These are phyloP conservation scores for Theileria sp. DNA, from an alignment of 169 alveolate genomes.

Conservation along the genomic window DNA sequence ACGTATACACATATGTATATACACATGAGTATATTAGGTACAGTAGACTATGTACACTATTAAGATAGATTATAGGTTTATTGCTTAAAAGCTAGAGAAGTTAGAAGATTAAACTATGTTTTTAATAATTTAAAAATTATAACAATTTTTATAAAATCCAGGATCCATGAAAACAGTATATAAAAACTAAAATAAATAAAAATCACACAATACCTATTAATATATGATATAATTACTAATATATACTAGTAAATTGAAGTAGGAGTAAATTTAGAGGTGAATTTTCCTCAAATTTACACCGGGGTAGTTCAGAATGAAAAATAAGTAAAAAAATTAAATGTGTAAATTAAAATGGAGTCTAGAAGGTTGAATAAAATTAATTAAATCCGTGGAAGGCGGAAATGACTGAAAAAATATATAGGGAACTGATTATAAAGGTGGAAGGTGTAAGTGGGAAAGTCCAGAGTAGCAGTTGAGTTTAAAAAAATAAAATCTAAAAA, in stretches of 20 bases:
- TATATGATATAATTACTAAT: background rate
- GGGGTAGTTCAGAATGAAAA: background rate
- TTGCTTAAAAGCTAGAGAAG: too few species aligned
- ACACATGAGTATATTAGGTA: background rate
- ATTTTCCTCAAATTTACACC: background rate
- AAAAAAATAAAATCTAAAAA: background rate
- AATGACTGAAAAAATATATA: background rate
- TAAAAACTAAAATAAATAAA: too few species aligned
- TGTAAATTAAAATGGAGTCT: background rate
- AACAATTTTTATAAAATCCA: too few species aligned
- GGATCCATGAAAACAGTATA: too few species aligned
- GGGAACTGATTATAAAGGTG: background rate
- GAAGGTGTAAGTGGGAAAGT: background rate
- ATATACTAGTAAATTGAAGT: background rate
- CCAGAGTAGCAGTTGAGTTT: background rate
- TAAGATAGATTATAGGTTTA: too few species aligned
- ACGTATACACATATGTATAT: background rate
- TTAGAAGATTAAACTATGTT: too few species aligned
- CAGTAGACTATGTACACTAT: background rate
- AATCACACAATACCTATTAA: background rate
- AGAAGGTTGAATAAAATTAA: constrained; percentile 1
- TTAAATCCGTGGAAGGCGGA: background rate
- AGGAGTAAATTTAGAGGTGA: background rate
- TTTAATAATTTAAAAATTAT: too few species aligned
- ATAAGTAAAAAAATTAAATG: background rate